Conservation (phyloP, 108 stramenopile genomes). For the Pseudonitzschia pungens region DNA sequence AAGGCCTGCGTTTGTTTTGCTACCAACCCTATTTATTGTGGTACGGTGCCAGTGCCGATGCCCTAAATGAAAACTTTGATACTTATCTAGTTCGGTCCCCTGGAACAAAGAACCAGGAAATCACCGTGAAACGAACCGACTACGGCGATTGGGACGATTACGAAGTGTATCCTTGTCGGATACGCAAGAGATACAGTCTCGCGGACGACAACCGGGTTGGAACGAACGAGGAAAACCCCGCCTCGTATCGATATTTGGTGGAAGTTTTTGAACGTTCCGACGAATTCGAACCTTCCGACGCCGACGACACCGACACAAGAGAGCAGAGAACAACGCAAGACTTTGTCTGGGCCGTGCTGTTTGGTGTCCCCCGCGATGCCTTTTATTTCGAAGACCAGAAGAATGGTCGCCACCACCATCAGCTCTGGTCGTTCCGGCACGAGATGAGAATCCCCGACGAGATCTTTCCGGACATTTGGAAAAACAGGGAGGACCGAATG, state of each 20-base stretch:
- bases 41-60: background rate
- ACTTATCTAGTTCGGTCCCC: background rate
- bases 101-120: background rate
- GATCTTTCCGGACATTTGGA: constrained; percentile 48
- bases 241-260: background rate
- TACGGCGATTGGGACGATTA: constrained; percentile 5
- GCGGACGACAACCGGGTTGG: background rate
- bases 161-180: constrained; percentile 3
- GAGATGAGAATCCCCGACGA: constrained; percentile 78
- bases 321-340: background rate
- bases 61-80: background rate
- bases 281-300: background rate
- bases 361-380: constrained; percentile 41
- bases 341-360: constrained; percentile 18
- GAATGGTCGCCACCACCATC: constrained; percentile 40
- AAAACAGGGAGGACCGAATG: constrained; percentile 2
- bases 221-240: background rate
- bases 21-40: background rate
- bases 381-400: constrained; percentile 47
- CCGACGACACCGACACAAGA: background rate
- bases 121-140: background rate
- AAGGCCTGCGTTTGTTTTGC: background rate
- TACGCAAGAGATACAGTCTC: background rate
- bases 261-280: background rate
- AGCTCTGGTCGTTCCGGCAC: constrained; percentile 65